Percentiles rank a stretch among this genome's conserved stretches.
Conservation (phyloP, 2,329 filamentous ascomycete species). For the Chaetomiaceae sp. region DNA sequence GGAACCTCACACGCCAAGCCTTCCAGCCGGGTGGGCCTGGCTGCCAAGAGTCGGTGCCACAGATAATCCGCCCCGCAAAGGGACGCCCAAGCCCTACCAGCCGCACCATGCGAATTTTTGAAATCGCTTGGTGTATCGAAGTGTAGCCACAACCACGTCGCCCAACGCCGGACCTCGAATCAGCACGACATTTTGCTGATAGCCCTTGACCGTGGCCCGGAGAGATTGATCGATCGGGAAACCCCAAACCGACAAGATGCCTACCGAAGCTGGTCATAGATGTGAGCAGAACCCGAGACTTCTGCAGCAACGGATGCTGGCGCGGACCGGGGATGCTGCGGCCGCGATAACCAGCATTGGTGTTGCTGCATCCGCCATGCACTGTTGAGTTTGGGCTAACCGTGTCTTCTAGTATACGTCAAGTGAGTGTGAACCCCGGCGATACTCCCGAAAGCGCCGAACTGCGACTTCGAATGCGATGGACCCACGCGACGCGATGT, state of each 20-base stretch:
- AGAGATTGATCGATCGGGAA: constrained; percentile 36
- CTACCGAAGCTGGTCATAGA: constrained; percentile 84
- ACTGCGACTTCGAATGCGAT: constrained; percentile 13
- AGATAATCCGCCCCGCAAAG: constrained; percentile 26
- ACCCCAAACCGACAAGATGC: constrained; percentile 58
- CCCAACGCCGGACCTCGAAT: constrained; percentile 28
- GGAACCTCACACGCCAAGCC: constrained; percentile 1
- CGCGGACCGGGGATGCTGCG: constrained; percentile 7
- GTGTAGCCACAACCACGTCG: constrained; percentile 28
- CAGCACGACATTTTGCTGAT: constrained; percentile 30
- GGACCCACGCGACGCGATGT: constrained; percentile 21
- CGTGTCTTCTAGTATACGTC: constrained; percentile 65
- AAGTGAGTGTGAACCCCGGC: constrained; percentile 60
- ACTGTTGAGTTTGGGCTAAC: constrained; percentile 35
- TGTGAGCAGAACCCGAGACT: constrained; percentile 55
- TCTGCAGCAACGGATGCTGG: constrained; percentile 13
- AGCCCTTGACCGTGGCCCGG: constrained; percentile 25
- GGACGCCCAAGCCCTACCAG: constrained; percentile 26
- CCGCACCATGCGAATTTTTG: constrained; percentile 29
- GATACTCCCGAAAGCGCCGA: constrained; percentile 12
- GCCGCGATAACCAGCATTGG: constrained; percentile 14
- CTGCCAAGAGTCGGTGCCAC: constrained; percentile 13
- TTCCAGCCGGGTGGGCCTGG: too few relatives aligned
- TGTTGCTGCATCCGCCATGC: constrained; percentile 4
- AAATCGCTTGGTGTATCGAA: constrained; percentile 26